These are phyloP conservation scores for Pezicula rhizophila DNA, from an alignment of 2,329 filamentous ascomycete genomes.

Conservation along the genomic window DNA sequence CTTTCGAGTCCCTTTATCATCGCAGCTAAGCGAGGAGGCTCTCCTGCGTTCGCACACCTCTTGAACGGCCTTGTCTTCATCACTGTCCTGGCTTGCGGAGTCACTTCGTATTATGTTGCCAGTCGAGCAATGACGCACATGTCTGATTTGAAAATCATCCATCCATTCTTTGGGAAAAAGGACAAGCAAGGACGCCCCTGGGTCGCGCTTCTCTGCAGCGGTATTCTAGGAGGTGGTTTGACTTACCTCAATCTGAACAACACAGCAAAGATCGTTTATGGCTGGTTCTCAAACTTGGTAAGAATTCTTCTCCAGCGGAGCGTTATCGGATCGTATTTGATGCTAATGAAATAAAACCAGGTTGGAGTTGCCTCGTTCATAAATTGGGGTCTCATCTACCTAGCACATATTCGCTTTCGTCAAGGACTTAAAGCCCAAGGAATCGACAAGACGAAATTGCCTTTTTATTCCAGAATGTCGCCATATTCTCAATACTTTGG, in stretches of 20 bases:
- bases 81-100: conserved; percentile 42
- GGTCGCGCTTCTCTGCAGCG: conserved; percentile 40
- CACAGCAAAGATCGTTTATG: conserved; percentile 42
- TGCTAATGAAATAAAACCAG: not conserved
- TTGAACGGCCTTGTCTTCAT: conserved; percentile 45
- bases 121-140: conserved; percentile 44
- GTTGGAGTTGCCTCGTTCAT: conserved; percentile 68
- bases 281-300: conserved; percentile 56
- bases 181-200: conserved; percentile 54
- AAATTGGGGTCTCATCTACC: conserved; percentile 62
- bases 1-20: conserved; percentile 38
- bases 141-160: conserved; percentile 43
- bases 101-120: conserved; percentile 42
- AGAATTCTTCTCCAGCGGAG: not conserved
- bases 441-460: conserved; percentile 38
- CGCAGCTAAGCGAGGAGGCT: conserved; percentile 42
- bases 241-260: conserved; percentile 45
- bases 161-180: conserved; percentile 46
- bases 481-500: conserved; percentile 63
- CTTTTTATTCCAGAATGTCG: conserved; percentile 41
- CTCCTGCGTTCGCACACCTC: conserved; percentile 40
- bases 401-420: conserved; percentile 58
- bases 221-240: conserved; percentile 45
- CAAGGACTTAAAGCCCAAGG: conserved; percentile 52
- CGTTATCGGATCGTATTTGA: no score